Conservation (phyloP, 2,329 filamentous ascomycete species). For the Aspergillus pseudoterreus region DNA sequence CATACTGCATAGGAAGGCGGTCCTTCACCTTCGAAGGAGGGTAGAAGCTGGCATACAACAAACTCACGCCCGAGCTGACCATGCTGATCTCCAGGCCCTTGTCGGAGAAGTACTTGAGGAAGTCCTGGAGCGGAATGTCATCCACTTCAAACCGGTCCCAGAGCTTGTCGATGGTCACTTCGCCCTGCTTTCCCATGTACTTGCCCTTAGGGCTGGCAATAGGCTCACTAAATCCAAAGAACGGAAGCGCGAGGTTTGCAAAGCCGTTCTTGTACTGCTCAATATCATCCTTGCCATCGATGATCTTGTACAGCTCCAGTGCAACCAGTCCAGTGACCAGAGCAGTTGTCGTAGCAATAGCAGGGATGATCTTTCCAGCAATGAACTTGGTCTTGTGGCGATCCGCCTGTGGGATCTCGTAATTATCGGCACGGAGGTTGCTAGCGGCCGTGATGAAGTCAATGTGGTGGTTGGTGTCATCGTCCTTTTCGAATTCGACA, state of each 20-base stretch:
- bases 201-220: slow-evolving; percentile 90
- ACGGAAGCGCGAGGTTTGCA: slow-evolving; percentile 90
- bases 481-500: slow-evolving; percentile 98
- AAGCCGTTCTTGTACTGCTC: slow-evolving; percentile 99
- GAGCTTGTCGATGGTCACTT: slow-evolving; percentile 85
- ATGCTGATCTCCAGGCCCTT: slow-evolving; percentile 81
- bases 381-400: slow-evolving; percentile 99
- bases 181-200: slow-evolving; percentile 73
- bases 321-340: slow-evolving; percentile 91
- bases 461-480: slow-evolving; percentile 96
- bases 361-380: slow-evolving; percentile 97
- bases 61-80: slow-evolving; percentile 94
- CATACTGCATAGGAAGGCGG: slow-evolving; percentile 66
- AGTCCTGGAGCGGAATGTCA: slow-evolving; percentile 78
- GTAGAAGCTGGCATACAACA: slow-evolving; percentile 94
- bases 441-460: slow-evolving; percentile 98
- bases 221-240: slow-evolving; percentile 97
- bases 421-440: slow-evolving; percentile 95
- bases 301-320: slow-evolving; percentile 90
- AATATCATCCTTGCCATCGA: slow-evolving; percentile 93
- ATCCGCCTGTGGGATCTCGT: slow-evolving; percentile 90
- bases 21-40: slow-evolving; percentile 79
- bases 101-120: slow-evolving; percentile 75
- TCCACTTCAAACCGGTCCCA: slow-evolving; percentile 96
- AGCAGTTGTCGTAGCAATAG: slow-evolving; percentile 95